phyloP scores from a whole-genome alignment of 2,329 filamentous ascomycete species.

The Trichoderma sp. region DNA sequence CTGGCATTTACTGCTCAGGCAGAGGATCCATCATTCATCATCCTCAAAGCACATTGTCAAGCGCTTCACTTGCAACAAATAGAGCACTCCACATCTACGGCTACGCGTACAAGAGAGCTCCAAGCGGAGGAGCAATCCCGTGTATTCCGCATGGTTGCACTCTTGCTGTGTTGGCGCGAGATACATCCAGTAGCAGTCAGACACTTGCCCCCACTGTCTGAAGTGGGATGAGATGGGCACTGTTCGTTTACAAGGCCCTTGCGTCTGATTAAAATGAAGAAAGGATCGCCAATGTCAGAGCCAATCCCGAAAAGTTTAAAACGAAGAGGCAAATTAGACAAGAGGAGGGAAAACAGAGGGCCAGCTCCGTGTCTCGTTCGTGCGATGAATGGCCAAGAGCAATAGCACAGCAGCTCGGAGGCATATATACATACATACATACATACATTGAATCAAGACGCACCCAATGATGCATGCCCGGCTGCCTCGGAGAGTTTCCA shows the following conservation, averaged over 20 bases:
- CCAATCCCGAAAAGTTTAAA: neutral
- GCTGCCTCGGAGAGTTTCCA: slow-evolving; percentile 18
- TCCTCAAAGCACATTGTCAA: neutral
- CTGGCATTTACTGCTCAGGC: neutral
- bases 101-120: neutral
- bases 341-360: neutral
- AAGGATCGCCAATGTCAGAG: neutral
- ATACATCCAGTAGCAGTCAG: neutral
- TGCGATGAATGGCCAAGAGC: neutral
- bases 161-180: neutral
- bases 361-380: neutral
- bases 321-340: neutral
- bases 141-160: neutral
- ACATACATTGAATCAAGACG: neutral
- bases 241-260: neutral
- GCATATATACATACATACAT: neutral
- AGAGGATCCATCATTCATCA: neutral
- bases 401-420: neutral
- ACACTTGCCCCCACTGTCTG: neutral
- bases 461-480: neutral
- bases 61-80: neutral
- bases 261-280: neutral
- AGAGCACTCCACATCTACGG: neutral
- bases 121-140: slow-evolving; percentile 5
- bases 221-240: neutral